These are phyloP conservation scores for Penicillium cinerascens DNA, from an alignment of 495 filamentous ascomycete genomes.

Conservation along the genomic window DNA sequence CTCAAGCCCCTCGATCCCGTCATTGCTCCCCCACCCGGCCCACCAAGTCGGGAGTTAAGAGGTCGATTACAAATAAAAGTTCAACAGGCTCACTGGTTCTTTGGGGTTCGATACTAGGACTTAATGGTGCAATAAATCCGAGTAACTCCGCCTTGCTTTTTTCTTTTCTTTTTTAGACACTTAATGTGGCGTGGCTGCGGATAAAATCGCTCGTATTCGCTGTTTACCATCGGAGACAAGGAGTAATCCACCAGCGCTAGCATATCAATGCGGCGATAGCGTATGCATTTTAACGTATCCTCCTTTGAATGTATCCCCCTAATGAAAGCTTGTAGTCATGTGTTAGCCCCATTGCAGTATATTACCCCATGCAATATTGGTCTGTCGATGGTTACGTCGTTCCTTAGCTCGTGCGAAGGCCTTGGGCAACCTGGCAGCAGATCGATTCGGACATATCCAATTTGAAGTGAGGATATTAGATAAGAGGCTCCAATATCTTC, in stretches of 20 bases:
- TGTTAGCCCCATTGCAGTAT: background rate
- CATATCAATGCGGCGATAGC: background rate
- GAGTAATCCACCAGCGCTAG: background rate
- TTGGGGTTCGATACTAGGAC: background rate
- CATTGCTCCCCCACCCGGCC: conserved; percentile 20
- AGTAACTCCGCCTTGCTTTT: conserved; percentile 1
- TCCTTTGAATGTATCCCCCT: background rate
- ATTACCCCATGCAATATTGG: background rate
- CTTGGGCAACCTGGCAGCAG: background rate
- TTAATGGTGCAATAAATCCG: conserved; percentile 4
- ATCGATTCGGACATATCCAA: background rate
- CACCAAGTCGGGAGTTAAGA: background rate
- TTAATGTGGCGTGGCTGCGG: background rate
- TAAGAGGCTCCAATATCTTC: background rate
- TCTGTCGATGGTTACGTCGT: background rate
- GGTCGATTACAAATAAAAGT: conserved; percentile 23
- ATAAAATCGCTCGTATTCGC: background rate
- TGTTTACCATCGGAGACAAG: background rate
- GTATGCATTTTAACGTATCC: background rate
- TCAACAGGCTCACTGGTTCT: background rate
- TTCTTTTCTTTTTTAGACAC: background rate
- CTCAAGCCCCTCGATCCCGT: conserved; percentile 24
- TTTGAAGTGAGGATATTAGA: background rate
- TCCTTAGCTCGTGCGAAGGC: background rate
- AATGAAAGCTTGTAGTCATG: background rate